These are phyloP conservation scores for Cladophialophora psammophila DNA, from an alignment of 2,329 filamentous ascomycete genomes.

Conservation along the genomic window DNA sequence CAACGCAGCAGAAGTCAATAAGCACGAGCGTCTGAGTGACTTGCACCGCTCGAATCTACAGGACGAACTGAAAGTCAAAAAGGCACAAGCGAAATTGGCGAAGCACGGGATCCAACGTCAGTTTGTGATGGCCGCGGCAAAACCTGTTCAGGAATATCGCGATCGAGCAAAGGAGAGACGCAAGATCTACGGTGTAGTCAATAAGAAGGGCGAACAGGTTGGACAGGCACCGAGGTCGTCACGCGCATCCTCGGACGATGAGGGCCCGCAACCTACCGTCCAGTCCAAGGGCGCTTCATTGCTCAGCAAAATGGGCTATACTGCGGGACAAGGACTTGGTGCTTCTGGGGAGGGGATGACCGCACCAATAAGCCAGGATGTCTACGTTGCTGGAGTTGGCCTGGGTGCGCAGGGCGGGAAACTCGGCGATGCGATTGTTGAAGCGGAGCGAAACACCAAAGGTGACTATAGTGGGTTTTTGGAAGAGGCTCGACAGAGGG, in stretches of 20 bases:
- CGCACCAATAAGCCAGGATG: slow-evolving; percentile 55
- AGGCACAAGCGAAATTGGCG: slow-evolving; percentile 51
- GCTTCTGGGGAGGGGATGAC: slow-evolving; percentile 56
- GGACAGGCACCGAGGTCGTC: slow-evolving; percentile 19
- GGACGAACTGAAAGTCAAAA: slow-evolving; percentile 56
- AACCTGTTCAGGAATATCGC: slow-evolving; percentile 49
- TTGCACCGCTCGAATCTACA: slow-evolving; percentile 64
- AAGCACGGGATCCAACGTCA: slow-evolving; percentile 49
- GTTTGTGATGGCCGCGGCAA: background rate
- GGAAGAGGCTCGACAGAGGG: slow-evolving; percentile 55
- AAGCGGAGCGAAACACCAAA: slow-evolving; percentile 57
- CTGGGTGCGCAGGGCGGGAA: slow-evolving; percentile 59
- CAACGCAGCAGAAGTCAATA: slow-evolving; percentile 61
- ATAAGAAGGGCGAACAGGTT: slow-evolving; percentile 42
- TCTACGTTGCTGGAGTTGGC: slow-evolving; percentile 59
- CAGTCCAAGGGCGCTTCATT: slow-evolving; percentile 60
- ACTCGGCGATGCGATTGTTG: slow-evolving; percentile 57
- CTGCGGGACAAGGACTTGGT: slow-evolving; percentile 55
- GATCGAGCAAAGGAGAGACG: slow-evolving; percentile 57
- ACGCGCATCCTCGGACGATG: slow-evolving; percentile 23
- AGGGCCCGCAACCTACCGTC: slow-evolving; percentile 39
- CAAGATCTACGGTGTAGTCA: slow-evolving; percentile 51
- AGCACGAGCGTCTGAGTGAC: slow-evolving; percentile 66
- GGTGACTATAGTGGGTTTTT: slow-evolving; percentile 57
- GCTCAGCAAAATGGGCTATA: slow-evolving; percentile 60